phyloP scores from a whole-genome alignment of 192 early-diverging fungal species.

The Coemansia sp. region DNA sequence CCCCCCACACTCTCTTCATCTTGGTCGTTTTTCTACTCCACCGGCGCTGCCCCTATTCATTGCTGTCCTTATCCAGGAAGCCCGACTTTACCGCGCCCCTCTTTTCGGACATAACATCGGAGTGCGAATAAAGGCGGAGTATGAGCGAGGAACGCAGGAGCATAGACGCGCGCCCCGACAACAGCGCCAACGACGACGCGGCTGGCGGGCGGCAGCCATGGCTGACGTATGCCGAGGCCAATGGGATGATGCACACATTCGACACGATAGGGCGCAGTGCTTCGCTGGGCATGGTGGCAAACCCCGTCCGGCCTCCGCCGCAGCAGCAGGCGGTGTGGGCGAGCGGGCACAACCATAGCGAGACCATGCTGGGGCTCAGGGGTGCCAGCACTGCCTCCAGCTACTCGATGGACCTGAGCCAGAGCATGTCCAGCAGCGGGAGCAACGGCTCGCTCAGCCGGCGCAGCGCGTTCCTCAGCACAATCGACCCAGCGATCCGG shows the following conservation, averaged over 20 bases:
- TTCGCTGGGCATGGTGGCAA: slow-evolving; percentile 27
- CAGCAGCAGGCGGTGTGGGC: slow-evolving; percentile 10
- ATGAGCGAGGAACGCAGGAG: neutral
- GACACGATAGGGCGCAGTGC: slow-evolving; percentile 41
- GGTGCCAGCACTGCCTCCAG: slow-evolving; percentile 3
- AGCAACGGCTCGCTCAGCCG: slow-evolving; percentile 24
- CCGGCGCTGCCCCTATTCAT: too few species aligned
- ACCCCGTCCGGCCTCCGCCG: slow-evolving; percentile 5
- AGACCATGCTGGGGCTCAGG: slow-evolving; percentile 7
- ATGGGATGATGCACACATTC: slow-evolving; percentile 50
- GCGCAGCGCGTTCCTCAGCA: slow-evolving; percentile 42
- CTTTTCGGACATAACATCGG: too few species aligned
- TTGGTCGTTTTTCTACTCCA: too few species aligned
- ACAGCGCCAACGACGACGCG: slow-evolving; percentile 9
- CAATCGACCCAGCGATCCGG: slow-evolving; percentile 41
- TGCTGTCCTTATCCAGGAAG: too few species aligned
- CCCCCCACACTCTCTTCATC: too few species aligned
- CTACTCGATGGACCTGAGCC: neutral
- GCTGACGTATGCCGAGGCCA: slow-evolving; percentile 40
- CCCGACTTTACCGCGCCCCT: too few species aligned
- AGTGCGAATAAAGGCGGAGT: too few species aligned
- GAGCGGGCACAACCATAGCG: slow-evolving; percentile 5
- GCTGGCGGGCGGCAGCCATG: slow-evolving; percentile 48
- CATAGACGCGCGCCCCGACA: slow-evolving; percentile 26
- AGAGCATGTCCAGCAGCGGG: neutral